A percentile compares a stretch with the other conserved stretches of the same genome.
phyloP scores from a whole-genome alignment of 768 basidiomycete genomes.

The Pholiota microspora region DNA sequence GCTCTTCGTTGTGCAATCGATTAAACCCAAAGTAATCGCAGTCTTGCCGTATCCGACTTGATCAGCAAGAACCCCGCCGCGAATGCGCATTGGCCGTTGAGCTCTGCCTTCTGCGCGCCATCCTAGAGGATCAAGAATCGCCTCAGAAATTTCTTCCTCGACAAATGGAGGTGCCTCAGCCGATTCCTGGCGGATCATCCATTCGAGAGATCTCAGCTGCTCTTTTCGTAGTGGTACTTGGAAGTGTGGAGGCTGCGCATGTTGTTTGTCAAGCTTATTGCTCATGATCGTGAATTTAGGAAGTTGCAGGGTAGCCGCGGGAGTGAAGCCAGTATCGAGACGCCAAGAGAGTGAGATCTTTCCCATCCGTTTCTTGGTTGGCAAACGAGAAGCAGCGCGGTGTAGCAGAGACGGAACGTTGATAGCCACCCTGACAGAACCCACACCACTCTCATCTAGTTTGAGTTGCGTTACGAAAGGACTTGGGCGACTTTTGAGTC shows the following conservation, averaged over 20 bases:
- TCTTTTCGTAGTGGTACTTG: slow-evolving; percentile 72
- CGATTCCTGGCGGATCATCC: slow-evolving; percentile 88
- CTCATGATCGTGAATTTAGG: slow-evolving; percentile 71
- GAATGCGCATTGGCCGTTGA: slow-evolving; percentile 67
- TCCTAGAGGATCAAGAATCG: slow-evolving; percentile 78
- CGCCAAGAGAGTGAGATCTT: slow-evolving; percentile 69
- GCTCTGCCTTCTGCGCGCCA: slow-evolving; percentile 96
- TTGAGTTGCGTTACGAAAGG: slow-evolving; percentile 87
- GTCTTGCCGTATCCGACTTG: slow-evolving; percentile 98
- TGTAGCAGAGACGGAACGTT: slow-evolving; percentile 88
- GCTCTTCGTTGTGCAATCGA: slow-evolving; percentile 64
- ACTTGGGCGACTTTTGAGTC: slow-evolving; percentile 80
- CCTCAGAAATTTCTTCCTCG: slow-evolving; percentile 94
- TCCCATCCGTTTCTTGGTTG: slow-evolving; percentile 48
- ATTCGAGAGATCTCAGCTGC: slow-evolving; percentile 85
- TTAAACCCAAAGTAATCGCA: slow-evolving; percentile 87
- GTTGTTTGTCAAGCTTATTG: slow-evolving; percentile 71
- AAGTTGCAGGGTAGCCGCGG: slow-evolving; percentile 53
- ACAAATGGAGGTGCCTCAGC: slow-evolving; percentile 66
- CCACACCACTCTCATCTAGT: slow-evolving; percentile 57
- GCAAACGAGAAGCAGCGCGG: slow-evolving; percentile 79
- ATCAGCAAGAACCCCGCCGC: slow-evolving; percentile 92
- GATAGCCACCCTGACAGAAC: slow-evolving; percentile 79
- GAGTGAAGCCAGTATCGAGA: slow-evolving; percentile 74
- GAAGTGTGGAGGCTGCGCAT: slow-evolving; percentile 80